These are phyloP conservation scores for Carex littledalei DNA, from an alignment of 176 grass and related monocot species.

Conservation along the genomic window DNA sequence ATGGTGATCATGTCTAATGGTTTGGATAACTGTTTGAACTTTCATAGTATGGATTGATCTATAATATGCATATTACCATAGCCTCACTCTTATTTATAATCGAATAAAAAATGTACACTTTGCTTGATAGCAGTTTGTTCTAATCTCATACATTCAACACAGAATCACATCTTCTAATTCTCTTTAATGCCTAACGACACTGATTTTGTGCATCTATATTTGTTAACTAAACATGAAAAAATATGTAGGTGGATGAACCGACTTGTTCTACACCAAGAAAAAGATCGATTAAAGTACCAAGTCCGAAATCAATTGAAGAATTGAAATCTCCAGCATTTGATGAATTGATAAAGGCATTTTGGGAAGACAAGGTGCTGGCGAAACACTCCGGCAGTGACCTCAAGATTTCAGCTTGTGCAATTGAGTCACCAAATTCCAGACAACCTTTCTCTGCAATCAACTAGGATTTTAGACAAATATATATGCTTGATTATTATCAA, in stretches of 20 bases:
- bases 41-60: no score
- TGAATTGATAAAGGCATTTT: constrained; percentile 51
- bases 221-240: neutral
- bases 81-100: neutral
- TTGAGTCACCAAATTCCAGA: constrained; percentile 32
- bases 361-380: constrained; percentile 36
- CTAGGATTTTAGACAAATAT: constrained; percentile 11
- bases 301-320: constrained; percentile 41
- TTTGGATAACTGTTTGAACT: no score
- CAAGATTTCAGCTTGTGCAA: constrained; percentile 33
- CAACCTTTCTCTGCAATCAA: constrained; percentile 59
- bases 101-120: neutral
- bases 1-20: no score
- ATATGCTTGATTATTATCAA: no score
- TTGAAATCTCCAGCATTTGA: constrained; percentile 45
- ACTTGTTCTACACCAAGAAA: constrained; percentile 57
- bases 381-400: constrained; percentile 35
- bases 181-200: no score
- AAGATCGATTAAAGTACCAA: constrained; percentile 41
- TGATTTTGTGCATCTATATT: neutral
- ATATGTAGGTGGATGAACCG: constrained; percentile 51
- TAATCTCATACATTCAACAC: neutral
- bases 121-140: neutral
- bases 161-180: no score
- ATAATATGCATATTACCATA: no score